These are phyloP conservation scores for Penicillium sp. DNA, from an alignment of 2,329 filamentous ascomycete species.

Conservation along the genomic window DNA sequence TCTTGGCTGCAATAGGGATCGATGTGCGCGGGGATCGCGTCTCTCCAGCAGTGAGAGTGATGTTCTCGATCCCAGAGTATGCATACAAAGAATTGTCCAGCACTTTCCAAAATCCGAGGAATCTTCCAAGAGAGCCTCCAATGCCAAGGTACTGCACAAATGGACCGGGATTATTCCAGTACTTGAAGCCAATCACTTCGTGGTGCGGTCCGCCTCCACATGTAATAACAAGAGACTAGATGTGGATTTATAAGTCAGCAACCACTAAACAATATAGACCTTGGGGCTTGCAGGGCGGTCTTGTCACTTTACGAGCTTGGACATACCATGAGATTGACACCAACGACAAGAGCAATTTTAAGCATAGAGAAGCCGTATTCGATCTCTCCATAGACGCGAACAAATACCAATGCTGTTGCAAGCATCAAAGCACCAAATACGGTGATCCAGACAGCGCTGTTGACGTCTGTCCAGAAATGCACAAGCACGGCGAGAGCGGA, in stretches of 20 bases:
- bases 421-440: constrained; percentile 58
- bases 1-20: constrained; percentile 56
- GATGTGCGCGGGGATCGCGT: constrained; percentile 56
- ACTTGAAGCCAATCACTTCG: constrained; percentile 50
- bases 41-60: constrained; percentile 56
- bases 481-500: constrained; percentile 63
- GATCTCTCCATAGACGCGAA: constrained; percentile 50
- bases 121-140: constrained; percentile 45
- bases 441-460: constrained; percentile 49
- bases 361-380: constrained; percentile 53
- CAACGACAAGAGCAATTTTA: constrained; percentile 51
- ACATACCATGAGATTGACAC: constrained; percentile 46
- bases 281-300: no score
- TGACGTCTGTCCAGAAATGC: constrained; percentile 54
- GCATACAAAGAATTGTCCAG: constrained; percentile 32
- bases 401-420: constrained; percentile 45
- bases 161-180: constrained; percentile 47
- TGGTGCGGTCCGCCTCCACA: constrained; percentile 49
- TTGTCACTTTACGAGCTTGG: not conserved
- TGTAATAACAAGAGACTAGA: constrained; percentile 47
- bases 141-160: constrained; percentile 47
- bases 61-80: constrained; percentile 57
- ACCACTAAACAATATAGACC: no score
- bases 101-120: constrained; percentile 49
- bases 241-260: not conserved